These are phyloP conservation scores for Achaetomium macrosporum DNA, from an alignment of 2,329 filamentous ascomycete genomes.

Conservation along the genomic window DNA sequence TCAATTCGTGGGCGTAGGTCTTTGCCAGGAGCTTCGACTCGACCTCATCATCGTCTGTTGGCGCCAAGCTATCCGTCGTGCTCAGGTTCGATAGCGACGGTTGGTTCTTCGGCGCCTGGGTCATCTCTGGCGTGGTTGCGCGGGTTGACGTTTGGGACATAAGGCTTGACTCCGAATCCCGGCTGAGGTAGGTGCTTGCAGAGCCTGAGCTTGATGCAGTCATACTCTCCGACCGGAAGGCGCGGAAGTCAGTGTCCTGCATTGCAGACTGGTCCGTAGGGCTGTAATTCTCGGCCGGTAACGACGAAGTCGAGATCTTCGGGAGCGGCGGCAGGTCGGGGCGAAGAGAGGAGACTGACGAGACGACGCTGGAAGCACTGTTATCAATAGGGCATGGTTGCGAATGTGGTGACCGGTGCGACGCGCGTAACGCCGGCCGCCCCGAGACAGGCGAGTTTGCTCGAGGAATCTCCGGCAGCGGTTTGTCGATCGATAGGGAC, in stretches of 20 bases:
- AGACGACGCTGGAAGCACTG: constrained; percentile 35
- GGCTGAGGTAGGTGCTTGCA: constrained; percentile 70
- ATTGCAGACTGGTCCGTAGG: constrained; percentile 39
- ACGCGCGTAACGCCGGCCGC: constrained; percentile 23
- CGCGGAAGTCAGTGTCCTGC: constrained; percentile 46
- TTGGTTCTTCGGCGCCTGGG: constrained; percentile 48
- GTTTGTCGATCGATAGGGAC: constrained; percentile 55
- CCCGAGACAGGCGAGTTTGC: constrained; percentile 39
- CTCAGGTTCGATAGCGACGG: constrained; percentile 65
- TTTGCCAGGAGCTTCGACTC: constrained; percentile 84
- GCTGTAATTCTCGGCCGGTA: constrained; percentile 44
- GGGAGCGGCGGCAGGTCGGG: constrained; percentile 51
- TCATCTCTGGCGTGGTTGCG: constrained; percentile 75
- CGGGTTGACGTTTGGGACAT: constrained; percentile 78
- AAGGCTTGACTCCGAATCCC: constrained; percentile 74
- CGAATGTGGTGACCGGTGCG: constrained; percentile 37
- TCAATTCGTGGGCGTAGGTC: constrained; percentile 84
- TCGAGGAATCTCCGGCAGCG: constrained; percentile 60
- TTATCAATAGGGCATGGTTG: constrained; percentile 38
- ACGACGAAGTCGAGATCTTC: constrained; percentile 48
- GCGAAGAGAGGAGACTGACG: constrained; percentile 44
- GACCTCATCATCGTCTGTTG: constrained; percentile 74
- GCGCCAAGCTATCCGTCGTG: constrained; percentile 55
- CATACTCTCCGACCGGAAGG: constrained; percentile 61
- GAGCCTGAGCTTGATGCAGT: constrained; percentile 72